phyloP scores from a whole-genome alignment of 331 rosid genomes.

The Quercus tomentella region DNA sequence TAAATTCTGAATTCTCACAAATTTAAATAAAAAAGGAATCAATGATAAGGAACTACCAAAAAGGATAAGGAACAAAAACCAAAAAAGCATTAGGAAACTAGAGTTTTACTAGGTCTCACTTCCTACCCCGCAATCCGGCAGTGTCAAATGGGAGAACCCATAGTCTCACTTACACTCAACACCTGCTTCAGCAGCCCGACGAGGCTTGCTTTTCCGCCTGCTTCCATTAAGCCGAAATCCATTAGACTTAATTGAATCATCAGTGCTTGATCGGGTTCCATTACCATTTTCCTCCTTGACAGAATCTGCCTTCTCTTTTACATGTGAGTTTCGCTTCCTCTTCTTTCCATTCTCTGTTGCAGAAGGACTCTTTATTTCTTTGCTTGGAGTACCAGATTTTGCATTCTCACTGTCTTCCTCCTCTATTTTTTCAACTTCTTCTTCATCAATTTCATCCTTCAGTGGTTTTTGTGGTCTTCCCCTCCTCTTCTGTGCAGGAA shows the following conservation, averaged over 20 bases:
- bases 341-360: constrained; percentile 69
- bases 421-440: constrained; percentile 60
- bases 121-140: constrained; percentile 31
- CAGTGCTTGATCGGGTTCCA: constrained; percentile 58
- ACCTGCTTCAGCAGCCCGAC: constrained; percentile 92
- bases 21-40: constrained; percentile 30
- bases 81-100: constrained; percentile 23
- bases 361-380: constrained; percentile 55
- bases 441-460: constrained; percentile 81
- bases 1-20: constrained; percentile 46
- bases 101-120: constrained; percentile 40
- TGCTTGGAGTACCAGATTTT: constrained; percentile 47
- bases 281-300: constrained; percentile 68
- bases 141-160: constrained; percentile 32
- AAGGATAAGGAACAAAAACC: constrained; percentile 27
- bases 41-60: constrained; percentile 28
- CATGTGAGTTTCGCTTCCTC: constrained; percentile 63
- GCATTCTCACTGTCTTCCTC: constrained; percentile 58
- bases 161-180: constrained; percentile 80
- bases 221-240: constrained; percentile 93
- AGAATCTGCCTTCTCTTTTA: constrained; percentile 65
- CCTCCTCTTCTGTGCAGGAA: constrained; percentile 81
- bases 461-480: constrained; percentile 89
- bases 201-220: constrained; percentile 90
- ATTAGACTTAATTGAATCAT: constrained; percentile 61